These are phyloP conservation scores for Dujonia santamariae DNA, from an alignment of 1,139 yeast genomes.

Conservation along the genomic window DNA sequence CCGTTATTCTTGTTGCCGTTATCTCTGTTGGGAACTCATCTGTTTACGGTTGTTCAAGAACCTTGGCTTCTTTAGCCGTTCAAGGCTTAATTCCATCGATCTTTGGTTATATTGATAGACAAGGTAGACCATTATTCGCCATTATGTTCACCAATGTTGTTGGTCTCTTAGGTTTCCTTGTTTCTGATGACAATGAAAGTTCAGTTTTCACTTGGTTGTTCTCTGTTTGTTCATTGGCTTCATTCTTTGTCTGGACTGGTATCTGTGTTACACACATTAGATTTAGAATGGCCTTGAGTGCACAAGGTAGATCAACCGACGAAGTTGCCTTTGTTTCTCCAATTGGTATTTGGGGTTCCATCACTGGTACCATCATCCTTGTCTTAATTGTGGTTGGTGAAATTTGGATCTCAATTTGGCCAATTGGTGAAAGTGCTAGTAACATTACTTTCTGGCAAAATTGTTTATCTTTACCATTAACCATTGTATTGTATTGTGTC, in stretches of 20 bases:
- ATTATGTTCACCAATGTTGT: constrained; percentile 47
- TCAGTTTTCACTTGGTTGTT: constrained; percentile 63
- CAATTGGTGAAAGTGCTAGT: constrained; percentile 32
- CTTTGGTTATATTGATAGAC: constrained; percentile 53
- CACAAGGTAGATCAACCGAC: constrained; percentile 34
- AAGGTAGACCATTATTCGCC: constrained; percentile 57
- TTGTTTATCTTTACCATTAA: constrained; percentile 48
- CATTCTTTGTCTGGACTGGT: constrained; percentile 53
- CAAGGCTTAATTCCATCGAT: constrained; percentile 43
- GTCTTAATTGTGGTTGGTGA: constrained; percentile 43
- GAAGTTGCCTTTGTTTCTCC: constrained; percentile 49
- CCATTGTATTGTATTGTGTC: constrained; percentile 32
- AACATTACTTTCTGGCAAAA: constrained; percentile 40
- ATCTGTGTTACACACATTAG: constrained; percentile 31
- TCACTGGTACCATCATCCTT: constrained; percentile 40
- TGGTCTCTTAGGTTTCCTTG: constrained; percentile 64
- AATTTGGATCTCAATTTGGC: constrained; percentile 46
- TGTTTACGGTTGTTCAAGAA: constrained; percentile 54
- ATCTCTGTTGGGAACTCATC: constrained; percentile 55
- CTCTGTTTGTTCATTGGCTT: constrained; percentile 60
- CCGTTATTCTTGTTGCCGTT: constrained; percentile 49
- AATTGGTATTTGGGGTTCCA: constrained; percentile 48
- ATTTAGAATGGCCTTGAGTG: constrained; percentile 23
- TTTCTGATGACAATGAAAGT: constrained; percentile 44
- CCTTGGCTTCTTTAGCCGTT: constrained; percentile 52